These are phyloP conservation scores for Hericium rajendrae DNA, from an alignment of 768 basidiomycete genomes.

Conservation along the genomic window DNA sequence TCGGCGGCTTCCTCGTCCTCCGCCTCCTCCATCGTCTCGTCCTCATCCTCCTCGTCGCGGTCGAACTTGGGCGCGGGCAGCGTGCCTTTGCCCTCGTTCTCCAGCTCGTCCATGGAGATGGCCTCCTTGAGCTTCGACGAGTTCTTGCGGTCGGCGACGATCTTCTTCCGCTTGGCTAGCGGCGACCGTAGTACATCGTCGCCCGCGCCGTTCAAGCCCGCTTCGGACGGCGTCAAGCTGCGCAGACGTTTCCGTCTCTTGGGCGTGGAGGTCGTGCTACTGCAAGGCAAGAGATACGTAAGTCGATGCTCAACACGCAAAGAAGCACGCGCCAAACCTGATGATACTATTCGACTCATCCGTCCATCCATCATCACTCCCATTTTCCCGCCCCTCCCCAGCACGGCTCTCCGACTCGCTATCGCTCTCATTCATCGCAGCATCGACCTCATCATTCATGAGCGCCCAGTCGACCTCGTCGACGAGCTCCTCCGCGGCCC, in stretches of 20 bases:
- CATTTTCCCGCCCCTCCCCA: constrained; percentile 35
- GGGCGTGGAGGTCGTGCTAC: constrained; percentile 31
- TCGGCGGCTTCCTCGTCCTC: constrained; percentile 39
- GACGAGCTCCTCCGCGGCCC: constrained; percentile 7
- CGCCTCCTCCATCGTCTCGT: constrained; percentile 38
- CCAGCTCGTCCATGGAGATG: constrained; percentile 11
- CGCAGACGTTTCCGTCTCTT: constrained; percentile 61
- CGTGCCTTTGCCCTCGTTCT: constrained; percentile 15
- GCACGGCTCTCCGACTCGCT: constrained; percentile 24
- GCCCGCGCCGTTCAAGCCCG: constrained; percentile 24
- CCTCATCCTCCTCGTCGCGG: constrained; percentile 17
- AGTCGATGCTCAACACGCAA: background rate
- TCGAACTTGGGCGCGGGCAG: background rate
- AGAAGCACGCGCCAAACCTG: constrained; percentile 24
- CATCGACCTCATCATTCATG: constrained; percentile 13
- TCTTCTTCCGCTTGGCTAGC: constrained; percentile 71
- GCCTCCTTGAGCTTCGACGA: constrained; percentile 58
- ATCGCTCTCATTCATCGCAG: constrained; percentile 18
- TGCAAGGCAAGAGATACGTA: background rate
- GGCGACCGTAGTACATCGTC: constrained; percentile 47
- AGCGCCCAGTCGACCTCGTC: constrained; percentile 14
- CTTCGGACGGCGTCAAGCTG: constrained; percentile 62
- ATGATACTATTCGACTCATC: constrained; percentile 40
- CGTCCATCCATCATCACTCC: constrained; percentile 45
- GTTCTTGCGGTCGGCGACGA: constrained; percentile 55